These are phyloP conservation scores for Lactifluus pinguis DNA, from an alignment of 768 basidiomycete genomes.

Conservation along the genomic window DNA sequence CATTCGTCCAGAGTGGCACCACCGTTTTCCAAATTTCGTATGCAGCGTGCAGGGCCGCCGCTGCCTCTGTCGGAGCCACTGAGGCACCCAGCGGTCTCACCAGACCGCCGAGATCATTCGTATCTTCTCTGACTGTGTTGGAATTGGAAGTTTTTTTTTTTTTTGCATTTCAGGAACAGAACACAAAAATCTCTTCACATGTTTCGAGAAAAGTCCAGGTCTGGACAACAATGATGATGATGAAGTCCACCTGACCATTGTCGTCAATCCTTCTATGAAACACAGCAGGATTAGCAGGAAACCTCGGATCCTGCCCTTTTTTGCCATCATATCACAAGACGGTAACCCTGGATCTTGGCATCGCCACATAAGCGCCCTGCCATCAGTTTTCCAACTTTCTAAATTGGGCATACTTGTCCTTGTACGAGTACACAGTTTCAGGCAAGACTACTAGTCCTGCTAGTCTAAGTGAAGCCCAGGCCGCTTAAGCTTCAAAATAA, in stretches of 20 bases:
- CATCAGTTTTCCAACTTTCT: not conserved
- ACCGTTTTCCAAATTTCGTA: not conserved
- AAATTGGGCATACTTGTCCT: not conserved
- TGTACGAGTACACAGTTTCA: not conserved
- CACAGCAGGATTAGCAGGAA: not conserved
- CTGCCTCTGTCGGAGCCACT: not conserved
- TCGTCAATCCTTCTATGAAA: not conserved
- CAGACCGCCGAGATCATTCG: not conserved
- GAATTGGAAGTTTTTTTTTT: not conserved
- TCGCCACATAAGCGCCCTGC: not conserved
- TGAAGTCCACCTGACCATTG: not conserved
- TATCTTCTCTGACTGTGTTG: not conserved
- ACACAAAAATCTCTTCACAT: not conserved
- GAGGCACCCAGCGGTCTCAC: not conserved
- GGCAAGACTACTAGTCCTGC: not conserved
- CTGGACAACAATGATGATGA: not conserved
- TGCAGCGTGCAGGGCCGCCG: not conserved
- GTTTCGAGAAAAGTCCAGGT: not conserved
- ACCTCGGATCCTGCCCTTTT: not conserved
- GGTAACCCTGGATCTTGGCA: not conserved
- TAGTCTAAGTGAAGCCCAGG: not conserved
- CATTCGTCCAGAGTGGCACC: not conserved
- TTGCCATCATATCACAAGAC: not conserved
- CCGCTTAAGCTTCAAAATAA: not conserved
- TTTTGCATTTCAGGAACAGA: not conserved